These are phyloP conservation scores for Saccharomyces pastorianus DNA, from an alignment of 1,139 yeast species.

Conservation along the genomic window DNA sequence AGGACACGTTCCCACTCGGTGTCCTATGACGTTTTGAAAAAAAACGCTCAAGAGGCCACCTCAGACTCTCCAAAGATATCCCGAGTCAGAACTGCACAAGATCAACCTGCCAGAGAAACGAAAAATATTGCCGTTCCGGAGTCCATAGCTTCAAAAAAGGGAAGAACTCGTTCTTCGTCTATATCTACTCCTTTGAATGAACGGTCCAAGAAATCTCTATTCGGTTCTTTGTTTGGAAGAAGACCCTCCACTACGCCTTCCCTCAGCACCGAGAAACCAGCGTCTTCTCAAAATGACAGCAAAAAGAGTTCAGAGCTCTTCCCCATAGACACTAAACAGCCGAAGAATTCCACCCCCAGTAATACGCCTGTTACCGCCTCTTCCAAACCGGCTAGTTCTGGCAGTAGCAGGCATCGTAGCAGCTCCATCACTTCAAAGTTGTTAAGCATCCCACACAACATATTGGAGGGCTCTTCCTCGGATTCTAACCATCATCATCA, in stretches of 20 bases:
- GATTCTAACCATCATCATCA: neutral
- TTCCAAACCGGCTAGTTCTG: neutral
- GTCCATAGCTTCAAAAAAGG: neutral
- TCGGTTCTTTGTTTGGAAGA: conserved; percentile 16
- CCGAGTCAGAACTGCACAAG: neutral
- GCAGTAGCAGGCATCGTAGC: neutral
- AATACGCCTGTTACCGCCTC: neutral
- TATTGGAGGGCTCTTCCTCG: neutral
- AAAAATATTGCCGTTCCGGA: neutral
- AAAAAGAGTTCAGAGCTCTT: neutral
- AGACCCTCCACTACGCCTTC: conserved; percentile 1
- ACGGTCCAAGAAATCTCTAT: conserved; percentile 17
- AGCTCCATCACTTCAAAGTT: neutral
- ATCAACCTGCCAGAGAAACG: neutral
- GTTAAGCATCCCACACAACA: neutral
- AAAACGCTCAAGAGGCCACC: neutral
- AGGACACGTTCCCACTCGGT: neutral
- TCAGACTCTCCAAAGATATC: neutral
- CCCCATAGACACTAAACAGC: neutral
- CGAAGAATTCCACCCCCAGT: neutral
- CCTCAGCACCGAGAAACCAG: neutral
- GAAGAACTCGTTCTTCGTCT: conserved; percentile 8
- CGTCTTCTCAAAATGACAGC: neutral
- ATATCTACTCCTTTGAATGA: conserved; percentile 11
- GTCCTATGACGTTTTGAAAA: neutral